Conservation (phyloP, 805 yeast species). For the Hanseniaspora meyeri region DNA sequence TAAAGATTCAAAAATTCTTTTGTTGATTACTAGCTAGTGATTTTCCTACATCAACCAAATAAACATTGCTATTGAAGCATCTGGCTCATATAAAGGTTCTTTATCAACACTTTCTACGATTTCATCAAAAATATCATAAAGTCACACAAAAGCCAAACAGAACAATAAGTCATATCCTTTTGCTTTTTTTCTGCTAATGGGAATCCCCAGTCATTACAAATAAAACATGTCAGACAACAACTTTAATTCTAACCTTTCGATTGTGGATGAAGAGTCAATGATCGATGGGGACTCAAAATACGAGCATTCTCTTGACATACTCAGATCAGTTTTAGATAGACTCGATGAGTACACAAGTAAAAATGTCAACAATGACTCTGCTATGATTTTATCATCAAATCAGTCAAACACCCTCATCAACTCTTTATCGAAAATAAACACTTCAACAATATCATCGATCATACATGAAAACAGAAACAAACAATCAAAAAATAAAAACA, state of each 20-base stretch:
- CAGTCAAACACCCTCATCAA: conserved; percentile 6
- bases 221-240: background rate
- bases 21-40: too few relatives aligned
- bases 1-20: too few relatives aligned
- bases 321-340: conserved; percentile 6
- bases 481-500: background rate
- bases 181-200: too few relatives aligned
- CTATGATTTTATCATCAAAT: conserved; percentile 3
- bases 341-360: conserved; percentile 11
- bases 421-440: conserved; percentile 8
- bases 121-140: too few relatives aligned
- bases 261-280: background rate
- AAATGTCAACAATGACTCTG: background rate
- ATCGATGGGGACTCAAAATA: background rate
- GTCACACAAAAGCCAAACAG: too few relatives aligned
- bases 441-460: conserved; percentile 9
- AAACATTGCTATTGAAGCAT: too few relatives aligned
- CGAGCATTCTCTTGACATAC: background rate
- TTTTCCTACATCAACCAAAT: too few relatives aligned
- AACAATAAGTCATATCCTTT: too few relatives aligned
- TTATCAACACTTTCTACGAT: too few relatives aligned
- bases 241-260: background rate
- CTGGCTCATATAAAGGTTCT: too few relatives aligned
- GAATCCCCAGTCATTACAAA: too few relatives aligned
- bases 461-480: background rate